Base-by-base conservation (phyloP, 768 basidiomycete genomes). In the Pluteus cervinus region DNA sequence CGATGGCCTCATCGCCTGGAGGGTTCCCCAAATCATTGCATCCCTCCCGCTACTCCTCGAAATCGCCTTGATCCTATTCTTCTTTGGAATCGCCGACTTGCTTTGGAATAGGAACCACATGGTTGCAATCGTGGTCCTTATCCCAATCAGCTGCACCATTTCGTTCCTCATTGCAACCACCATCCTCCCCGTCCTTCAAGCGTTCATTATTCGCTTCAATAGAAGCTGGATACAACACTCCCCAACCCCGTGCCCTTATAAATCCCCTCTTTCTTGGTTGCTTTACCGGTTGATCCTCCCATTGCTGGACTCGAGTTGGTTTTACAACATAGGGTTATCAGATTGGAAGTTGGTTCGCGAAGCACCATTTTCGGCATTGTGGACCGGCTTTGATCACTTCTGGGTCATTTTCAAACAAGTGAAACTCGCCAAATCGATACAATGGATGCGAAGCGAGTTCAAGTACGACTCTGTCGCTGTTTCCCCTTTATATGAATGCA, bases 31-130 rank as follows among this genome's bases (percentile, higher is more conserved):
- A 7, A 45, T 47, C 14, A 23, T 45, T 9, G 21, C 22, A 10
- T 15, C 29, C 1, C 44, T 45, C 3, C 40, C 46, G 14, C 23
- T 47, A 15, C 21, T 45, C n/a, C 44, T 47, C 10, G 37, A 47
- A 25, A 2, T 33, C 12, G 20, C 46, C 5, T 26, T 47, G 2
- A n/a, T 41, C 3, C 33, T 45, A 12, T 47, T 47, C 35, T 24
- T 41, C 20, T 17, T 45, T 12, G 44, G 46, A 5, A 11, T 47
- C 17, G 9, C 45, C 5, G 37, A 41, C 24, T 34, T 41, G 12
- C 33, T 47, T 11, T 41, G 40, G 39, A 24, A 37, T 16, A 12
- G 18, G 4, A 38, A 42, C 20, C 9, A 23, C 14, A 29, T 20
- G 15, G 25, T 36, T 6, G 39, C 39, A 4, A 29, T 31, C 4